phyloP scores from a whole-genome alignment of 441 rosid species.

The Hura crepitans region DNA sequence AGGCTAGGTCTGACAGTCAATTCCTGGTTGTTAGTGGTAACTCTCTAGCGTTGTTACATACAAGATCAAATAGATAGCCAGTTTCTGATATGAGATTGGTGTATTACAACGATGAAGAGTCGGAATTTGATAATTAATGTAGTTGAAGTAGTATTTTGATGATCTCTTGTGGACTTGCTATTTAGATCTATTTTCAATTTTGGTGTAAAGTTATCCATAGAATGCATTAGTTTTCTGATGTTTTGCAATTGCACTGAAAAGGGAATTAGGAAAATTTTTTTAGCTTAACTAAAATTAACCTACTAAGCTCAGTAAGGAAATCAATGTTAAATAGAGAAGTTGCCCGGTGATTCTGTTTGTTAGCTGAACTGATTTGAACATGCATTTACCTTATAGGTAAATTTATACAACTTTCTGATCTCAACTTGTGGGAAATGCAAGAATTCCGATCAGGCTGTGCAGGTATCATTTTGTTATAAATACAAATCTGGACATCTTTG shows the following conservation, averaged over 20 bases:
- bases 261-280: not conserved
- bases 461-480: constrained; percentile 36
- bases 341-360: not conserved
- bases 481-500: constrained; percentile 8
- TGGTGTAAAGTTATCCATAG: not conserved
- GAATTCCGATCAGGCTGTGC: constrained; percentile 63
- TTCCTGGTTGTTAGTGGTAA: not conserved
- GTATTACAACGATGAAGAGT: not conserved
- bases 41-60: not conserved
- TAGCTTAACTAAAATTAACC: not conserved
- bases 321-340: not conserved
- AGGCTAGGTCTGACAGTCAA: not conserved
- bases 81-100: not conserved
- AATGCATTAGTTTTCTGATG: not conserved
- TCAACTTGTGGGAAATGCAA: constrained; percentile 88
- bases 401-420: constrained; percentile 75
- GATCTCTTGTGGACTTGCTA: not conserved
- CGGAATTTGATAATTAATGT: not conserved
- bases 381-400: constrained; percentile 42
- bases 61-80: not conserved
- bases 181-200: not conserved
- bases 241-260: not conserved
- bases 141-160: not conserved
- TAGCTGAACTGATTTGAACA: not conserved
- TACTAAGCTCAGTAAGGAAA: not conserved